Evolutionary conservation across 805 yeast species (phyloP).

Genomic region (Barnettozyma pratensis): DNA sequence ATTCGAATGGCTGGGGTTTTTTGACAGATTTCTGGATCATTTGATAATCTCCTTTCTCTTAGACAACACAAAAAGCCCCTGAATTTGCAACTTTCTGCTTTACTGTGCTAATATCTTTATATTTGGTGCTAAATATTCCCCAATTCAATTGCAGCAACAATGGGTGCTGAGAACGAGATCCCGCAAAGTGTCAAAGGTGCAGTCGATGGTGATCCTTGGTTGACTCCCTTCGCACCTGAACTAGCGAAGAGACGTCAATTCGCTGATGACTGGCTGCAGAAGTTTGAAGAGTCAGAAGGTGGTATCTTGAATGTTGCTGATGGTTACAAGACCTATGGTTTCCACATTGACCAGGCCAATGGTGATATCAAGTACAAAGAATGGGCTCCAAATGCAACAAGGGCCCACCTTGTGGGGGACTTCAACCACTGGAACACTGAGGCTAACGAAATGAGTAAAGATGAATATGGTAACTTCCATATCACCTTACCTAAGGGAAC

Average conservation of each 20-base stretch:
- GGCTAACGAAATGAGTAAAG: constrained; percentile 49
- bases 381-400: constrained; percentile 85
- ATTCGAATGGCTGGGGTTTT: too few species aligned
- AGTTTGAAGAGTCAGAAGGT: constrained; percentile 54
- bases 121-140: too few species aligned
- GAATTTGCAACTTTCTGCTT: too few species aligned
- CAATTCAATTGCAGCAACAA: background rate
- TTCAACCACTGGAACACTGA: constrained; percentile 78
- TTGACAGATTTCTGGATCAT: too few species aligned
- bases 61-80: too few species aligned
- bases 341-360: constrained; percentile 47
- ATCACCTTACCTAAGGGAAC: constrained; percentile 59
- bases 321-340: constrained; percentile 72
- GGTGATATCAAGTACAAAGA: constrained; percentile 59
- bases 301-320: constrained; percentile 68
- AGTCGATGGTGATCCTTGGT: constrained; percentile 78
- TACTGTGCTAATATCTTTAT: too few species aligned
- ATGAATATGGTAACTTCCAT: constrained; percentile 68
- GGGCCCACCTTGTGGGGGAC: constrained; percentile 83
- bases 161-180: background rate
- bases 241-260: constrained; percentile 61
- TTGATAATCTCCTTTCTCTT: too few species aligned
- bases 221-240: constrained; percentile 69
- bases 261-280: constrained; percentile 59
- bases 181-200: constrained; percentile 37